Percentiles rank a stretch among this genome's conserved stretches.
Evolutionary conservation across 2,329 filamentous ascomycete species (phyloP).

Genomic region (Cladosporium cucumerinum): DNA sequence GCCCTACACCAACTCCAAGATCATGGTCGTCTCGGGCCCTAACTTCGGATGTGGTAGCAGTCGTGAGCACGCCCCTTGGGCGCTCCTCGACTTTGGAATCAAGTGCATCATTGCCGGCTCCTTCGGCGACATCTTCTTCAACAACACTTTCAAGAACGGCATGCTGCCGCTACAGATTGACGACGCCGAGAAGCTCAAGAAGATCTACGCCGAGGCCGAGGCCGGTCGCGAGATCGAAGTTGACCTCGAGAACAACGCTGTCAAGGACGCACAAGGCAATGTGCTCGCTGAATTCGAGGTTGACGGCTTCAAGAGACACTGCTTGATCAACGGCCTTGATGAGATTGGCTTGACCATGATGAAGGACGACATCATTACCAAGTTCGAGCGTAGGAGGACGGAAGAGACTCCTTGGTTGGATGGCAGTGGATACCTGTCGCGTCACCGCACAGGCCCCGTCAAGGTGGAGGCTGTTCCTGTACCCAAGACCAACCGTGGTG

Average conservation of each 20-base stretch:
- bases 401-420: slow-evolving; percentile 86
- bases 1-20: slow-evolving; percentile 79
- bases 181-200: slow-evolving; percentile 63
- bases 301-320: slow-evolving; percentile 92
- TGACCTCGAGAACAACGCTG: slow-evolving; percentile 78
- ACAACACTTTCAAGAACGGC: slow-evolving; percentile 99
- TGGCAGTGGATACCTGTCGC: slow-evolving; percentile 73
- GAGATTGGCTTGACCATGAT: slow-evolving; percentile 95
- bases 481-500: slow-evolving; percentile 83
- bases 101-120: slow-evolving; percentile 88
- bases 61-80: slow-evolving; percentile 96
- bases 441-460: slow-evolving; percentile 54
- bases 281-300: slow-evolving; percentile 78
- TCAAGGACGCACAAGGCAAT: slow-evolving; percentile 72
- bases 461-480: slow-evolving; percentile 66
- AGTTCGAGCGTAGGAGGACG: slow-evolving; percentile 76
- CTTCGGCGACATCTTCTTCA: slow-evolving; percentile 93
- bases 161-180: slow-evolving; percentile 84
- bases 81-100: slow-evolving; percentile 93
- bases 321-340: slow-evolving; percentile 86
- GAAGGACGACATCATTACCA: slow-evolving; percentile 80
- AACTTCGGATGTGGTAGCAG: slow-evolving; percentile 96
- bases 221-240: slow-evolving; percentile 83
- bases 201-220: slow-evolving; percentile 71
- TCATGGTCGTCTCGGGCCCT: slow-evolving; percentile 82